Evolutionary conservation across 1,139 yeast species (phyloP), one percentile per base, ranked within the genome.

Genomic region (Taiozyma onychis): DNA sequence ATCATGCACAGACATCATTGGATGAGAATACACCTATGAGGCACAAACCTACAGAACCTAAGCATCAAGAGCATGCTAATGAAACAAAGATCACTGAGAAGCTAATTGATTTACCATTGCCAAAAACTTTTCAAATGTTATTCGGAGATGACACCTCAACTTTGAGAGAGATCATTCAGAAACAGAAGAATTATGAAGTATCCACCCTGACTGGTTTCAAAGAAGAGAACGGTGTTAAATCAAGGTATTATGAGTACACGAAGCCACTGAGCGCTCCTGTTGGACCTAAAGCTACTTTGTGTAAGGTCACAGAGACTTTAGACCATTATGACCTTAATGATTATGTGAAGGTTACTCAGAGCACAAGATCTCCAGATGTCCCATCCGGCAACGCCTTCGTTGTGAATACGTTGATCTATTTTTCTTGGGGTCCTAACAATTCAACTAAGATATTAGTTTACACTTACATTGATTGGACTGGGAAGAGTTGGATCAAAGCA

Each of bases 281-380:
- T 53, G 99, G 98, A 0, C 99, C 99, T 10, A 91, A 88, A 62
- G 96, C 90, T 62, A 91, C 99, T 2, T 75, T 76, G 55, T 93
- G 98, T 69, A 65, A 78, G 26, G 83, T 88, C 50, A 80, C 81
- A 0, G 99, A 93, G 59, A 76, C 78, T 8, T 65, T 88, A 35
- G 80, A 83, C 46, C 75, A 77, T 46, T 80, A 74, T 65, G 86
- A 88, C 61, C 71, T 83, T 44, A 77, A 80, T 10, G 69, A 75
- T 39, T 74, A 70, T 52, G 78, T 86, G 37, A 72, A 78, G 43
- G 84, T 88, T 3, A 77, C 81, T 24, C 91, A 87, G 55, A 66
- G 77, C 1, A 86, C 96, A 0, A 76, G 76, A 44, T 88, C 97
- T 0, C 99, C 99, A 0, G 97, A 93, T 68, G 97, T 93, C 21